A percentile compares a stretch with the other conserved stretches of the same genome.
Conservation (phyloP, 106 monocot species). For the Dendrobium huoshanense region DNA sequence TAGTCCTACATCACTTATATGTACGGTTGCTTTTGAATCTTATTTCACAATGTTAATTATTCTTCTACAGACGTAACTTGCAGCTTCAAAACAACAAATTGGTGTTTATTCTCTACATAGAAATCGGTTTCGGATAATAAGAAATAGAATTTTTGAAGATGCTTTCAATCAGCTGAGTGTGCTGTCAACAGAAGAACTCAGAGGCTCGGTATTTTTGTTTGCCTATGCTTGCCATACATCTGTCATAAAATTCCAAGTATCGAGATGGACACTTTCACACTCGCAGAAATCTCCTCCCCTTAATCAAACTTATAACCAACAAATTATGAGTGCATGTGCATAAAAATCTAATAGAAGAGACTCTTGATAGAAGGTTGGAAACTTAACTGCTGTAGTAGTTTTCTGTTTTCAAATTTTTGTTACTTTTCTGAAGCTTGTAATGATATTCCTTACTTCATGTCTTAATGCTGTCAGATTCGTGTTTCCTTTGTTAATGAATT, state of each 20-base stretch:
- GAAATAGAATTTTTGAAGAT: constrained; percentile 93
- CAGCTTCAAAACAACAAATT: constrained; percentile 51
- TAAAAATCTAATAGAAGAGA: constrained; percentile 4
- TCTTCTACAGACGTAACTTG: constrained; percentile 59
- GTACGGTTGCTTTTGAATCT: background rate
- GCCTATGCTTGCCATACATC: background rate
- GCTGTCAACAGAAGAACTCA: constrained; percentile 78
- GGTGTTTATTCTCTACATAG: constrained; percentile 44
- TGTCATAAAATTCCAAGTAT: background rate
- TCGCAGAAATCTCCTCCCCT: background rate
- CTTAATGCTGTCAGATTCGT: constrained; percentile 54
- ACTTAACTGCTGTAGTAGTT: background rate
- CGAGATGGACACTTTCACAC: background rate
- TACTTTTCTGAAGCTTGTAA: constrained; percentile 1
- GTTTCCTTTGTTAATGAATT: constrained; percentile 86
- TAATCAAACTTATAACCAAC: background rate
- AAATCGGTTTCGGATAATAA: constrained; percentile 68
- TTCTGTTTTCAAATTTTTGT: constrained; percentile 7
- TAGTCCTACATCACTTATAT: too few relatives aligned
- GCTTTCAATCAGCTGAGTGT: constrained; percentile 66
- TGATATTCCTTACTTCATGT: background rate
- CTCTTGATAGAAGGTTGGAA: background rate
- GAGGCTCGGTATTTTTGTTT: constrained; percentile 50
- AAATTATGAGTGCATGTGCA: background rate
- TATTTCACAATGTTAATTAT: background rate